Percentiles rank a stretch among this genome's conserved stretches.
These are phyloP conservation scores for Paspalum vaginatum DNA, from an alignment of 176 grass and related monocot species.

Conservation along the genomic window DNA sequence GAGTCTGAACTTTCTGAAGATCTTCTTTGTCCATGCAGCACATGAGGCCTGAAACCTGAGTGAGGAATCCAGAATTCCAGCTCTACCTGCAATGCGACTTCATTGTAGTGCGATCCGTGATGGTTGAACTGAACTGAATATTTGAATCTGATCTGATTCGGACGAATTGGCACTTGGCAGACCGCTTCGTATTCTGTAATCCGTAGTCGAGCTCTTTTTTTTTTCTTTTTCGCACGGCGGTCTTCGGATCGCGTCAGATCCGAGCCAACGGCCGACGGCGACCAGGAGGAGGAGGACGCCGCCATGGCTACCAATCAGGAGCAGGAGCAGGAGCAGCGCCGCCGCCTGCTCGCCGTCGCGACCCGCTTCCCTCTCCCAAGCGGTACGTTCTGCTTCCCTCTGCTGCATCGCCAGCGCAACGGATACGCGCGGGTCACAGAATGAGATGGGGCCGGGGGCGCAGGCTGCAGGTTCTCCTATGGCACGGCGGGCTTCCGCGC, in stretches of 20 bases:
- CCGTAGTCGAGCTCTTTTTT: not conserved
- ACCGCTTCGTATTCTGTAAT: not conserved
- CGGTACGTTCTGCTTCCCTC: constrained; percentile 25
- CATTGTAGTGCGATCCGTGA: not conserved
- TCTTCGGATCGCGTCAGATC: not conserved
- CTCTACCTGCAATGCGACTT: not conserved
- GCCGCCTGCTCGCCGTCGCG: constrained; percentile 54
- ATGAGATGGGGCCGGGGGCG: not conserved
- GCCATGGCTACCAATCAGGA: constrained; percentile 4
- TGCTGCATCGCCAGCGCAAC: not conserved
- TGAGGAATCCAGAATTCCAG: not conserved
- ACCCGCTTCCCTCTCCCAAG: constrained; percentile 64
- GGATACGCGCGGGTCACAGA: not conserved
- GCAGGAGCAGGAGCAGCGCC: constrained; percentile 46
- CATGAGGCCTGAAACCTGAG: not conserved
- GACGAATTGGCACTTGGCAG: not conserved
- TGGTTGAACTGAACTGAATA: constrained; percentile 5
- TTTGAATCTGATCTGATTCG: not conserved
- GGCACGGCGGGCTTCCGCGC: constrained; percentile 86
- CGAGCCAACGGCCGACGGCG: not conserved
- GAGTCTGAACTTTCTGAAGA: not conserved
- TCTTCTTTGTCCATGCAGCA: not conserved
- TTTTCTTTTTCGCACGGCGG: too few relatives aligned
- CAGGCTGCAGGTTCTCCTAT: constrained; percentile 62
- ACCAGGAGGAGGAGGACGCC: not conserved